A percentile compares a stretch with the other conserved stretches of the same genome.
Evolutionary conservation across 345 rosid species (phyloP).

Genomic region (Passiflora organensis): DNA sequence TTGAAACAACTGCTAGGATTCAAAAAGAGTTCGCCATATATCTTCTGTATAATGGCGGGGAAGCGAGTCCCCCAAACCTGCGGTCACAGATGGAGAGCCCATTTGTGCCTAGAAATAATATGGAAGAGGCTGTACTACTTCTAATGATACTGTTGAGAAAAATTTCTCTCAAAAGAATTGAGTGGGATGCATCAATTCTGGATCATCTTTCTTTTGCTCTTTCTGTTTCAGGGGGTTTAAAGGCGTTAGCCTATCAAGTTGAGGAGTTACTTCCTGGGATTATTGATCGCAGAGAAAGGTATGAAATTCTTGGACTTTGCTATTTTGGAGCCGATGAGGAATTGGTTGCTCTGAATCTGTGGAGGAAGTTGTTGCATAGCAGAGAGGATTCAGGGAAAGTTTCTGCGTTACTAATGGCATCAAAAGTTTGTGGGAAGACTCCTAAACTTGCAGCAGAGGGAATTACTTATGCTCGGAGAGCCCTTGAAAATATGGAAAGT

Average conservation of each 20-base stretch:
- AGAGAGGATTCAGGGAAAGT: slow-evolving; percentile 47
- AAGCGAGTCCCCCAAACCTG: slow-evolving; percentile 67
- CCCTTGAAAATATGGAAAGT: slow-evolving; percentile 35
- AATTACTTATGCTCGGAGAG: slow-evolving; percentile 45
- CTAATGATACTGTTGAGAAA: slow-evolving; percentile 68
- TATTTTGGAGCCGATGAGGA: slow-evolving; percentile 62
- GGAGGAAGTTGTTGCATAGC: slow-evolving; percentile 47
- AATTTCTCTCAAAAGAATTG: slow-evolving; percentile 47
- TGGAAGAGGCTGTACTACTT: slow-evolving; percentile 80
- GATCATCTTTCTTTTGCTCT: slow-evolving; percentile 78
- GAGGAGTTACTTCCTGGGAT: slow-evolving; percentile 68
- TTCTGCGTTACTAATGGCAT: slow-evolving; percentile 58
- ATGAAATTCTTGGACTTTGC: slow-evolving; percentile 53
- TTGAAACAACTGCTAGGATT: slow-evolving; percentile 53
- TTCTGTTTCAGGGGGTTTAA: slow-evolving; percentile 50
- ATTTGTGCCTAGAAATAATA: slow-evolving; percentile 63
- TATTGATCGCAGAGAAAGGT: slow-evolving; percentile 47
- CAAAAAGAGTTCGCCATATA: slow-evolving; percentile 69
- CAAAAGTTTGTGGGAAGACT: slow-evolving; percentile 51
- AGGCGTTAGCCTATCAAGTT: slow-evolving; percentile 48
- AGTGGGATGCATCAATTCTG: slow-evolving; percentile 73
- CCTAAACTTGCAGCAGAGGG: slow-evolving; percentile 60
- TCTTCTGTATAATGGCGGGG: slow-evolving; percentile 78
- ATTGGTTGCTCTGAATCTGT: slow-evolving; percentile 56
- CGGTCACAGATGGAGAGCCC: slow-evolving; percentile 61